Evolutionary conservation across 805 yeast species (phyloP).

Genomic region (Pichia rugopelliculosa): DNA sequence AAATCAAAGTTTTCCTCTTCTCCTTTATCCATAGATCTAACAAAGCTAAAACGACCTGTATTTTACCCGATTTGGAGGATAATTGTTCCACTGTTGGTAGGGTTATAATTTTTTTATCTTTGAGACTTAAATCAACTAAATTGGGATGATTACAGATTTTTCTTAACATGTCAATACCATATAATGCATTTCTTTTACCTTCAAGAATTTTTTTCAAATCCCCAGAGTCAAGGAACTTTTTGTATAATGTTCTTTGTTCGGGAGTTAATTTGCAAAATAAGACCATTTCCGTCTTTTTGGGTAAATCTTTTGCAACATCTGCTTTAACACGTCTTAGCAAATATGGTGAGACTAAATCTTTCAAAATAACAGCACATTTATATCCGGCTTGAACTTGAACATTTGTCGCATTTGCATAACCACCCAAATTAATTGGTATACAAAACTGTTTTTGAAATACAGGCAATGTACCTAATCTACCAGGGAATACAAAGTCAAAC

Average conservation of each 20-base stretch:
- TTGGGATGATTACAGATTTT: conserved; percentile 98
- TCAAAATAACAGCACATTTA: conserved; percentile 85
- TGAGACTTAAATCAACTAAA: conserved; percentile 43
- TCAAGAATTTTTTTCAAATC: conserved; percentile 64
- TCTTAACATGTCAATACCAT: conserved; percentile 83
- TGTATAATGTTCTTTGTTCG: conserved; percentile 66
- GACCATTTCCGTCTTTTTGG: conserved; percentile 90
- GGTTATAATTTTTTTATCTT: conserved; percentile 18
- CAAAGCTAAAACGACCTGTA: conserved; percentile 78
- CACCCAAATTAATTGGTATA: conserved; percentile 91
- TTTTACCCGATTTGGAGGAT: conserved; percentile 61
- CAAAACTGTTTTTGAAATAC: conserved; percentile 91
- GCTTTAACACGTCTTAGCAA: conserved; percentile 77
- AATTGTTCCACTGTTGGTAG: conserved; percentile 31
- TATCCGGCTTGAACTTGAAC: conserved; percentile 94
- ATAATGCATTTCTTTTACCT: conserved; percentile 75
- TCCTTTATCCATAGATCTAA: conserved; percentile 69
- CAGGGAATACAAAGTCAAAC: conserved; percentile 93
- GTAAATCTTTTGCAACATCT: conserved; percentile 93
- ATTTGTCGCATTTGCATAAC: conserved; percentile 94
- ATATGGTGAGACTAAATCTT: conserved; percentile 88
- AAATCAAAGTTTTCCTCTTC: conserved; percentile 73
- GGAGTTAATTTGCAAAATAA: conserved; percentile 81
- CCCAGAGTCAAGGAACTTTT: conserved; percentile 65
- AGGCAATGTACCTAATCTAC: conserved; percentile 88